phyloP scores from a whole-genome alignment of 164 flowering plant species.

The Litsea cubeba region DNA sequence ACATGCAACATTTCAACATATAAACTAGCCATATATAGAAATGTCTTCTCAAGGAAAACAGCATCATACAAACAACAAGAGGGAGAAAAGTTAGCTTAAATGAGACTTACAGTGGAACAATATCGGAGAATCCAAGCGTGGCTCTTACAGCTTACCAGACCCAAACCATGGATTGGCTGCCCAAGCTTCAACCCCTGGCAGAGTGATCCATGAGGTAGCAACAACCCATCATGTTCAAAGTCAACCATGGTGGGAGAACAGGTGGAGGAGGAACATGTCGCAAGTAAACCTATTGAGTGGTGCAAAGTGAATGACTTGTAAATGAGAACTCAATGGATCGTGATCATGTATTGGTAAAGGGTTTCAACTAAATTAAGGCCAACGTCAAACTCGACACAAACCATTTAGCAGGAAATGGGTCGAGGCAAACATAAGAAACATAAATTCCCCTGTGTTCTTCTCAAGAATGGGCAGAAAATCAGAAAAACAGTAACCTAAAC shows the following conservation, averaged over 20 bases:
- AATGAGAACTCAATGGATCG: constrained; percentile 9
- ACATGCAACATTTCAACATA: neutral
- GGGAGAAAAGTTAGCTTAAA: constrained; percentile 3
- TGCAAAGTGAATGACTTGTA: constrained; percentile 14
- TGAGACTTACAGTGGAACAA: constrained; percentile 15
- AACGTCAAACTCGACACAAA: constrained; percentile 2
- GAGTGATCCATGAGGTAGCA: constrained; percentile 2
- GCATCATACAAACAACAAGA: neutral
- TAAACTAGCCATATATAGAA: neutral
- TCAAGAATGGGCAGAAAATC: neutral
- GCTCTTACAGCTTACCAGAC: neutral
- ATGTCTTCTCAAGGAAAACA: neutral
- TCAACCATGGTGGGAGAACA: constrained; percentile 4
- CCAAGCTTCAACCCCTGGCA: constrained; percentile 8
- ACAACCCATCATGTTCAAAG: constrained; percentile 5
- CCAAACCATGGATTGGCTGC: neutral
- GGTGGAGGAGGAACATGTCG: constrained; percentile 10
- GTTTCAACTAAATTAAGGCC: neutral
- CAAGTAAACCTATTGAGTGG: constrained; percentile 13
- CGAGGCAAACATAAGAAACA: too few species aligned
- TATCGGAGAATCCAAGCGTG: constrained; percentile 4
- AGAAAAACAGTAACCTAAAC: neutral
- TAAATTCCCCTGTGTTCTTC: constrained; percentile 3
- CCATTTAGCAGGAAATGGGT: neutral
- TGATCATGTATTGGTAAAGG: constrained; percentile 4